Conservation (phyloP, 73 alveolate genomes). For the Tetrahymena thermophila region DNA sequence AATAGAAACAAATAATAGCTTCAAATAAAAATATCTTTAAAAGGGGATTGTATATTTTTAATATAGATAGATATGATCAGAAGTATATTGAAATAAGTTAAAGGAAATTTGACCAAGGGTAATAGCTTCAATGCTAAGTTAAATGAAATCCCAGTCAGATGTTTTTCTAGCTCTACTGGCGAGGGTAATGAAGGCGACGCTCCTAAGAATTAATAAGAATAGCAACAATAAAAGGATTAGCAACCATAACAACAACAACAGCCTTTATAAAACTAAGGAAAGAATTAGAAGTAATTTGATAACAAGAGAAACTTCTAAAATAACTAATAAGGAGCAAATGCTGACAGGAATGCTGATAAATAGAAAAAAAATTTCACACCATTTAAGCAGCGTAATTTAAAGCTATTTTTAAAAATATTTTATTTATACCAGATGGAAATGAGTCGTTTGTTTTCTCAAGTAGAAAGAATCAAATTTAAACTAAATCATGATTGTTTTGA, state of each 20-base stretch:
- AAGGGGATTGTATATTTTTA: background rate
- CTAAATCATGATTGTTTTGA: background rate
- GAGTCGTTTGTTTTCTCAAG: background rate
- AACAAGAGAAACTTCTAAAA: background rate
- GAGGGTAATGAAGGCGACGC: background rate
- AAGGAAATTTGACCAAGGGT: background rate
- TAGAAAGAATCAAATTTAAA: background rate
- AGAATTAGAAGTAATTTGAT: background rate
- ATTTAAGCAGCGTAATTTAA: background rate
- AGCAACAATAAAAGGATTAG: background rate
- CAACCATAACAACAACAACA: background rate
- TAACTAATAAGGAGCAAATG: background rate
- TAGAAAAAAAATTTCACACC: background rate
- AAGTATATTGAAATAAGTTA: background rate
- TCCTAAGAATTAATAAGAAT: background rate
- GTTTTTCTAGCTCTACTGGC: background rate
- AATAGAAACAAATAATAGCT: background rate
- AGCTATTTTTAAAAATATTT: background rate
- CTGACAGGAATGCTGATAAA: background rate
- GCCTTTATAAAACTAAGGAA: background rate
- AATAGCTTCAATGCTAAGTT: background rate
- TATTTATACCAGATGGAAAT: background rate
- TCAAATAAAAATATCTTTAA: background rate
- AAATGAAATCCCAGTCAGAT: background rate
- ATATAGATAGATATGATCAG: background rate